These are phyloP conservation scores for Trametes hirsuta DNA, from an alignment of 1,284 basidiomycete species.

Conservation along the genomic window DNA sequence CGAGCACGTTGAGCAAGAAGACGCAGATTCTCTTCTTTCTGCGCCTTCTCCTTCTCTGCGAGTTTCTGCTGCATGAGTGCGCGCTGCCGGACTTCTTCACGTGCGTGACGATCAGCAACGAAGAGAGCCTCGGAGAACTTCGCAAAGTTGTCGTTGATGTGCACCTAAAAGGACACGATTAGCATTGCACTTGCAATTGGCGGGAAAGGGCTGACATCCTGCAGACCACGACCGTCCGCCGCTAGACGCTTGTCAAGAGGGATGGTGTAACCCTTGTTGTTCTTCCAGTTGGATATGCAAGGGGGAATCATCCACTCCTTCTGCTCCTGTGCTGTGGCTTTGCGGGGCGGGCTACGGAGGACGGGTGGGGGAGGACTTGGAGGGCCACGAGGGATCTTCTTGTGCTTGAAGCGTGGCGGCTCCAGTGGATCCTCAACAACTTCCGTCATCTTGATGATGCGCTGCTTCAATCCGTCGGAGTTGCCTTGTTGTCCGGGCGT, in stretches of 20 bases:
- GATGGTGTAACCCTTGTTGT: conserved; percentile 99
- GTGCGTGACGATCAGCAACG: conserved; percentile 96
- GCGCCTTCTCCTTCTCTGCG: conserved; percentile 96
- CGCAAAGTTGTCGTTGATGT: conserved; percentile 99
- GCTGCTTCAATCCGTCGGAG: conserved; percentile 77
- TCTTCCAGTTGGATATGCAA: conserved; percentile 99
- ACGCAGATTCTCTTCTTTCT: conserved; percentile 96
- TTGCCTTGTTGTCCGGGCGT: conserved; percentile 89
- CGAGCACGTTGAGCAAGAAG: conserved; percentile 93
- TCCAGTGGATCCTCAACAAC: conserved; percentile 97
- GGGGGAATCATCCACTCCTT: conserved; percentile 99
- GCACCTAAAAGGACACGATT: conserved; percentile 56
- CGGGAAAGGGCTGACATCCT: conserved; percentile 74
- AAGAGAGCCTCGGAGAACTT: conserved; percentile 98
- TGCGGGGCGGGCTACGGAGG: conserved; percentile 92
- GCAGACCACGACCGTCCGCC: conserved; percentile 94
- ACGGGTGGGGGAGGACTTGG: conserved; percentile 98
- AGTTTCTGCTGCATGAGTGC: conserved; percentile 98
- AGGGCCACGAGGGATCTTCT: conserved; percentile 96
- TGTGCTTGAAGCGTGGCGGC: conserved; percentile 96
- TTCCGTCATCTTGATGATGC: conserved; percentile 99
- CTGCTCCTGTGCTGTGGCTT: conserved; percentile 95
- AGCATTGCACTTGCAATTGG: not conserved
- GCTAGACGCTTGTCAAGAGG: conserved; percentile 98
- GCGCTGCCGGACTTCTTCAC: conserved; percentile 97